Conservation (phyloP, 805 yeast genomes). For the Lachancea meyersii region DNA sequence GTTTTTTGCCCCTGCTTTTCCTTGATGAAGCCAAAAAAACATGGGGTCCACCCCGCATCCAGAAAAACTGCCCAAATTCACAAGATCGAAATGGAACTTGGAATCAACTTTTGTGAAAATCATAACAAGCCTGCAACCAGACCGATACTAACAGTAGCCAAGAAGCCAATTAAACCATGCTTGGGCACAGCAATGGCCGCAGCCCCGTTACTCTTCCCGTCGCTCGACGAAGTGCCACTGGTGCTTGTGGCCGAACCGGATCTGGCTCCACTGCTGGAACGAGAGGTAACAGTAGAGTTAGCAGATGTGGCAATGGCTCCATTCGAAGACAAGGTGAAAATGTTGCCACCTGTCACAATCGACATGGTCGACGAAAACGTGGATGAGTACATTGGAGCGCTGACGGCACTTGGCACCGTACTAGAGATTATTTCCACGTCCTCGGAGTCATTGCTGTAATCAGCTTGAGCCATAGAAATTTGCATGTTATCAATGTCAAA, state of each 20-base stretch:
- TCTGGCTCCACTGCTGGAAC: constrained; percentile 5
- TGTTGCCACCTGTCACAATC: constrained; percentile 26
- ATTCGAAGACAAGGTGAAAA: constrained; percentile 17
- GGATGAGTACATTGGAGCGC: constrained; percentile 42
- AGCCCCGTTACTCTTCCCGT: constrained; percentile 1
- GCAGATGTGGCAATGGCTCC: not conserved
- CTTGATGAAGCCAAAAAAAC: too few species aligned
- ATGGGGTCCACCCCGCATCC: too few species aligned
- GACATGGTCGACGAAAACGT: constrained; percentile 35
- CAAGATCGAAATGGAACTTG: too few species aligned
- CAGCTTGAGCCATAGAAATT: constrained; percentile 51
- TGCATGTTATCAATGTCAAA: constrained; percentile 54
- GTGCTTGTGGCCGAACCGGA: constrained; percentile 8
- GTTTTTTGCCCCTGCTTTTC: too few species aligned
- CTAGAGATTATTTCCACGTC: constrained; percentile 22
- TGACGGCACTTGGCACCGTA: constrained; percentile 43
- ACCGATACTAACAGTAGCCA: not conserved
- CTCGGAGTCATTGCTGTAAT: constrained; percentile 13
- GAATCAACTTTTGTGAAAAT: too few species aligned
- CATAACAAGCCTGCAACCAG: constrained; percentile 1
- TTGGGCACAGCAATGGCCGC: not conserved
- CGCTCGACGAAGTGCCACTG: not conserved
- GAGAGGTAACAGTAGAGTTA: constrained; percentile 4
- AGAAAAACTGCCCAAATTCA: too few species aligned
- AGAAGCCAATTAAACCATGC: not conserved